phyloP scores from a whole-genome alignment of 441 rosid genomes.

The Bruguiera hainesii region DNA sequence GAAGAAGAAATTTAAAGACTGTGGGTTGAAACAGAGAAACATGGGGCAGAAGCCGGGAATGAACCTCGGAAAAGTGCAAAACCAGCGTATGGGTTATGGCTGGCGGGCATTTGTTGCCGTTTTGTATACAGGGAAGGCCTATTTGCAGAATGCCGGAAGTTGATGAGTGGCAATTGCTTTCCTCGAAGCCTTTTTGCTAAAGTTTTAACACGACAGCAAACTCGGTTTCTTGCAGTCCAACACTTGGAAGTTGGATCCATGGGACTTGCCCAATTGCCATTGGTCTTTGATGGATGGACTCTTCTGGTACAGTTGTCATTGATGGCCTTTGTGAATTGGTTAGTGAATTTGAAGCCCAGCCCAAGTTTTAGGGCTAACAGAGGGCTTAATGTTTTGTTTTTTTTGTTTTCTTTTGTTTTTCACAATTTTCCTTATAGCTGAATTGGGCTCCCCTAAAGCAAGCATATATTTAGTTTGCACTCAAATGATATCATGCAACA shows the following conservation, averaged over 20 bases:
- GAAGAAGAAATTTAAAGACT: not conserved
- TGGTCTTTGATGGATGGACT: no score
- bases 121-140: not conserved
- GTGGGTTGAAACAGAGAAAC: slow-evolving; percentile 6
- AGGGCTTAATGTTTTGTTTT: no score
- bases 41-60: slow-evolving; percentile 2
- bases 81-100: not conserved
- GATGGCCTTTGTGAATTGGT: no score
- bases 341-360: no score
- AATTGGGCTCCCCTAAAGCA: no score
- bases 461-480: no score
- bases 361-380: no score
- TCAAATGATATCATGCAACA: no score
- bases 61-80: slow-evolving; percentile 4
- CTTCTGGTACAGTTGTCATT: no score
- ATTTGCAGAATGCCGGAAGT: not conserved
- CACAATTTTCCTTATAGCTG: no score
- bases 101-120: slow-evolving; percentile 16
- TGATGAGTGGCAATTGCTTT: not conserved
- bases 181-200: not conserved
- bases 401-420: no score
- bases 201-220: not conserved
- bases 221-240: not conserved
- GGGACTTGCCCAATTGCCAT: not conserved
- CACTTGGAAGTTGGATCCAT: not conserved